These are phyloP conservation scores for Arctium lappa DNA, from an alignment of 129 eudicot genomes.

Conservation along the genomic window DNA sequence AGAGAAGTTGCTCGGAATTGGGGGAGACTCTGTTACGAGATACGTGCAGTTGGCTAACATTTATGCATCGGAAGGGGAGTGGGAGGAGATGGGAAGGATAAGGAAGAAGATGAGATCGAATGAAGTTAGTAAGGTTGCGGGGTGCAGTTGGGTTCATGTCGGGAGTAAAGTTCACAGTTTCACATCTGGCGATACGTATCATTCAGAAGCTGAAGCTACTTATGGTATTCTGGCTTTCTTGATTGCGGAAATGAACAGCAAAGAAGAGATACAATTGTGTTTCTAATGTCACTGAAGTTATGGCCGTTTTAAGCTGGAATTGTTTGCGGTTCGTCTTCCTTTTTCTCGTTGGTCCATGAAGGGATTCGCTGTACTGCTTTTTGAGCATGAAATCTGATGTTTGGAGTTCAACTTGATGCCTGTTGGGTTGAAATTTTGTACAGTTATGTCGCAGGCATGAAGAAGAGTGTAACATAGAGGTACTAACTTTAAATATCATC, in stretches of 20 bases:
- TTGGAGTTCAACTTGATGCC: neutral
- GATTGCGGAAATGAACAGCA: slow-evolving; percentile 31
- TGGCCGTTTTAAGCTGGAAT: neutral
- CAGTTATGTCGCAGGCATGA: too few relatives aligned
- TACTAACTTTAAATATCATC: too few relatives aligned
- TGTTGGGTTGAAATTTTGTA: too few relatives aligned
- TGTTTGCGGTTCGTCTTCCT: neutral
- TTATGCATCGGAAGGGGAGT: slow-evolving; percentile 71
- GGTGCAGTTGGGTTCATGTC: slow-evolving; percentile 85
- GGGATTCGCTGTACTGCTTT: neutral
- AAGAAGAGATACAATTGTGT: slow-evolving; percentile 3
- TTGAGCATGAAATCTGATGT: neutral
- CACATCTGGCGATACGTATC: slow-evolving; percentile 56
- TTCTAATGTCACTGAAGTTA: neutral
- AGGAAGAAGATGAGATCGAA: slow-evolving; percentile 86
- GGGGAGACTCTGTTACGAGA: slow-evolving; percentile 58
- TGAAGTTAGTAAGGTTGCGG: slow-evolving; percentile 73
- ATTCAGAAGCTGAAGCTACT: slow-evolving; percentile 40
- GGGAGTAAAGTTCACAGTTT: slow-evolving; percentile 58
- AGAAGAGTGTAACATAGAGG: neutral
- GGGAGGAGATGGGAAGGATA: slow-evolving; percentile 87
- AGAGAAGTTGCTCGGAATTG: slow-evolving; percentile 50
- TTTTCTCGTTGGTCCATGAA: neutral
- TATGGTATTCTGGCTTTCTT: slow-evolving; percentile 48
- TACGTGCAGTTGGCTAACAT: slow-evolving; percentile 82